phyloP scores from a whole-genome alignment of 108 stramenopile genomes.

The Cylindrotheca closterium region DNA sequence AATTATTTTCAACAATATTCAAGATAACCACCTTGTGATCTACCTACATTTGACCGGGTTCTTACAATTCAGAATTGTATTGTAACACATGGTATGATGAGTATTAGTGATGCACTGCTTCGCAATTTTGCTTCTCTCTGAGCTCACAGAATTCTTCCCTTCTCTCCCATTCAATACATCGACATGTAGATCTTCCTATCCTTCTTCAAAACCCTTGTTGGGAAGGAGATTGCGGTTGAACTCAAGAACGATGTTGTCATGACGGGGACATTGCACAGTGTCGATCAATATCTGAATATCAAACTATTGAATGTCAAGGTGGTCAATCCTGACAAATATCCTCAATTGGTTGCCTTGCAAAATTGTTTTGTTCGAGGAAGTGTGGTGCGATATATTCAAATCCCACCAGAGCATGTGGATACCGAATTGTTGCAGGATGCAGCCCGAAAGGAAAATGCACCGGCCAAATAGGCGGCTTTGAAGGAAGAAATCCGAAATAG shows the following conservation, averaged over 20 bases:
- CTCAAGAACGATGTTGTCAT: conserved; percentile 98
- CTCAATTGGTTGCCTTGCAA: conserved; percentile 86
- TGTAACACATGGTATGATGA: too few species aligned
- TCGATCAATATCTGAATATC: conserved; percentile 99
- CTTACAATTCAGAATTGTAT: too few species aligned
- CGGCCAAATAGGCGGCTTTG: conserved; percentile 22
- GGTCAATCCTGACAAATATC: conserved; percentile 87
- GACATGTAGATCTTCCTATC: conserved; percentile 99
- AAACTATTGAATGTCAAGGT: conserved; percentile 91
- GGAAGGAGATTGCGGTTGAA: conserved; percentile 97
- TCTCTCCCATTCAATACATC: too few species aligned
- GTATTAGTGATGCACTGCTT: too few species aligned
- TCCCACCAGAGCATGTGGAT: conserved; percentile 94
- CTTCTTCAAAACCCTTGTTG: conserved; percentile 99
- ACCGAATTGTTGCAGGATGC: conserved; percentile 98
- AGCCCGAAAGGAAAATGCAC: conserved; percentile 92
- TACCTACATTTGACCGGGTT: too few species aligned
- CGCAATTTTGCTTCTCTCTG: too few species aligned
- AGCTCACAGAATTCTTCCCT: too few species aligned
- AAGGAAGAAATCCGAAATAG: not conserved
- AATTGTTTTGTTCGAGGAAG: conserved; percentile 98
- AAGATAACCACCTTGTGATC: too few species aligned
- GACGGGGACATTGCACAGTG: conserved; percentile 93
- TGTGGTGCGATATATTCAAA: conserved; percentile 97
- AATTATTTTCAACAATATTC: too few species aligned